These are phyloP conservation scores for Blastobotrys parvus DNA, from an alignment of 805 yeast species.

Conservation along the genomic window DNA sequence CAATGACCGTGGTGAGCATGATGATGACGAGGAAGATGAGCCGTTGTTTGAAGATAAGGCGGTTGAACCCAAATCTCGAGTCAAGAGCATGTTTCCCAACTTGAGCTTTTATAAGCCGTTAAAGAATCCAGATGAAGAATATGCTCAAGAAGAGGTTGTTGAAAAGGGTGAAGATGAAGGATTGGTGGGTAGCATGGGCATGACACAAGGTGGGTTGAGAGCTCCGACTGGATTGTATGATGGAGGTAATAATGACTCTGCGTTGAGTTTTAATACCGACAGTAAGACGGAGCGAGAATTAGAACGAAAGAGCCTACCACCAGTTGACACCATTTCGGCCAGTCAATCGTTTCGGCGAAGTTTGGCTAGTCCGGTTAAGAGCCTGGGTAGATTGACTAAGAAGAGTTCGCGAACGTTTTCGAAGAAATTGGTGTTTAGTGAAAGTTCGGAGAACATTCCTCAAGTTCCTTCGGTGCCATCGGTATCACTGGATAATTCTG, in stretches of 20 bases:
- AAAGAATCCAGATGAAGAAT: conserved; percentile 1
- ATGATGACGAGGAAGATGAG: conserved; percentile 4
- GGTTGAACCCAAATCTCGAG: conserved; percentile 6
- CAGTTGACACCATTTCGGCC: background rate
- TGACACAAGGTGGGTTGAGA: background rate
- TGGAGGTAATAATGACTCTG: conserved; percentile 3
- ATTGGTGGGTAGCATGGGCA: background rate
- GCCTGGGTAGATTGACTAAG: conserved; percentile 9
- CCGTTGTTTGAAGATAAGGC: conserved; percentile 2
- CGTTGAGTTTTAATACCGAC: conserved; percentile 7
- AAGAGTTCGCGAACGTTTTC: conserved; percentile 15
- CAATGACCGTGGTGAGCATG: background rate
- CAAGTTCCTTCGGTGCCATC: background rate
- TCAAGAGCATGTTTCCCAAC: conserved; percentile 10
- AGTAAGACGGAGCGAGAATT: conserved; percentile 6
- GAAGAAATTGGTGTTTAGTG: conserved; percentile 14
- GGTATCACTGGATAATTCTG: background rate
- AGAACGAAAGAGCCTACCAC: background rate
- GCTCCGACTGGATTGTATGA: conserved; percentile 1
- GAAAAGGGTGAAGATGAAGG: background rate
- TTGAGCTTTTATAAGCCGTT: conserved; percentile 10
- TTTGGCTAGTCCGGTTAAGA: conserved; percentile 5
- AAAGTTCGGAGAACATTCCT: background rate
- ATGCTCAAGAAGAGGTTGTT: background rate
- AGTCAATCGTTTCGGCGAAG: background rate